These are phyloP conservation scores for Ganoderma lingzhi DNA, from an alignment of 1,284 basidiomycete species.

Conservation along the genomic window DNA sequence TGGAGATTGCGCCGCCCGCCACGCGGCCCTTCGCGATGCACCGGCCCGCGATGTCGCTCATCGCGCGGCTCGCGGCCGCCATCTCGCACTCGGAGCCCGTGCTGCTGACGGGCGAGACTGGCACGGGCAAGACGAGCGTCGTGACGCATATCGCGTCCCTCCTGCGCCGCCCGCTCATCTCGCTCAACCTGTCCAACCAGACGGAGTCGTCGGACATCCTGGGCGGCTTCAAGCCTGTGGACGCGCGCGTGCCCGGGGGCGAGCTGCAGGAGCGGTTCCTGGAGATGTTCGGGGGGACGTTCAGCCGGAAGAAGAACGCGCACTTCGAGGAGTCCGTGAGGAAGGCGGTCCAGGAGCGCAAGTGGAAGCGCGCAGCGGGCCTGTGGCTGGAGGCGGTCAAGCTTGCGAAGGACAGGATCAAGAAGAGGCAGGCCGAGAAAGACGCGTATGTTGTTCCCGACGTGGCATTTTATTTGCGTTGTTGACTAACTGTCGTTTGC, in stretches of 20 bases:
- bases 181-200: slow-evolving; percentile 96
- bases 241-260: slow-evolving; percentile 82
- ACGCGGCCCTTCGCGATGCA: slow-evolving; percentile 89
- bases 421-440: slow-evolving; percentile 51
- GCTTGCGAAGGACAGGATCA: slow-evolving; percentile 72
- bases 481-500: slow-evolving; percentile 24
- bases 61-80: slow-evolving; percentile 85
- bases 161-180: slow-evolving; percentile 83
- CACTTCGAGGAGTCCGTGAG: slow-evolving; percentile 87
- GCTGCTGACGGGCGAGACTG: slow-evolving; percentile 96
- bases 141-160: slow-evolving; percentile 89
- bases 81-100: slow-evolving; percentile 85
- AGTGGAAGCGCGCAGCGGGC: slow-evolving; percentile 87
- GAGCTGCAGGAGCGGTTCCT: slow-evolving; percentile 82
- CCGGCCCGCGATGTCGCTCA: slow-evolving; percentile 81
- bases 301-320: slow-evolving; percentile 91
- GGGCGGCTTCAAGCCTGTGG: slow-evolving; percentile 96
- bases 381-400: slow-evolving; percentile 87
- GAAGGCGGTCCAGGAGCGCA: slow-evolving; percentile 84
- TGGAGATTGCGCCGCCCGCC: slow-evolving; percentile 43
- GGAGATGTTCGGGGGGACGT: slow-evolving; percentile 88
- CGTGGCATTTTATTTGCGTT: neutral
- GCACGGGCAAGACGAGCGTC: slow-evolving; percentile 97
- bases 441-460: slow-evolving; percentile 49
- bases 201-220: slow-evolving; percentile 95